Evolutionary conservation across 257 asterid genomes (phyloP).

Genomic region (Ajuga chamaepitys): DNA sequence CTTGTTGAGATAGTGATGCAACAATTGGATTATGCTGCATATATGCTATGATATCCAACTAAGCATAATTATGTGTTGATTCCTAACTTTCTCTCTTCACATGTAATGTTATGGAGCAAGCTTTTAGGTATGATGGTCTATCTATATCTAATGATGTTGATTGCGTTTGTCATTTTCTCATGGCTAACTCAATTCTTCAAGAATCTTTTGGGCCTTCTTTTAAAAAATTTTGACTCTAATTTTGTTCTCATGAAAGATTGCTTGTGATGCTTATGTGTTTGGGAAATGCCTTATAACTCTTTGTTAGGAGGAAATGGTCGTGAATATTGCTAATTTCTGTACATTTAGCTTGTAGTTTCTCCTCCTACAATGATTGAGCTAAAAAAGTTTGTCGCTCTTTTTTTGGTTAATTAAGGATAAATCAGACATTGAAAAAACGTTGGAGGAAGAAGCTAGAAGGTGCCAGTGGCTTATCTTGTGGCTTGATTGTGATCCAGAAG

Average conservation of each 20-base stretch:
- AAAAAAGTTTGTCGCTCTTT: not conserved
- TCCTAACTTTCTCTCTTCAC: not conserved
- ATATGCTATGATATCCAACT: not conserved
- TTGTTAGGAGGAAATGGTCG: not conserved
- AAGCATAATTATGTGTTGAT: not conserved
- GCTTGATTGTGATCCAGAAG: constrained; percentile 99
- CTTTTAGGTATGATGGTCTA: not conserved
- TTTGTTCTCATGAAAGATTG: not conserved
- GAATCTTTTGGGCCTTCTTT: not conserved
- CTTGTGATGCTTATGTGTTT: not conserved
- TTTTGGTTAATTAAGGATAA: constrained; percentile 54
- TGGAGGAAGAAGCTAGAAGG: constrained; percentile 88
- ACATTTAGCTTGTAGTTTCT: constrained; percentile 2
- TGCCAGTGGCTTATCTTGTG: constrained; percentile 94
- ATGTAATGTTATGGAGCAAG: not conserved
- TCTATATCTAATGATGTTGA: not conserved
- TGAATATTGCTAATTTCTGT: not conserved
- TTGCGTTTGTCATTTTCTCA: not conserved
- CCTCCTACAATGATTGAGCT: not conserved
- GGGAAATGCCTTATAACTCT: not conserved
- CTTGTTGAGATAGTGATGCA: not conserved
- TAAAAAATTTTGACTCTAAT: not conserved
- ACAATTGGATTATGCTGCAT: not conserved
- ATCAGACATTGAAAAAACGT: constrained; percentile 70
- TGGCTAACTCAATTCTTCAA: not conserved